Percentiles rank a stretch among this genome's conserved stretches.
Evolutionary conservation across 2,329 filamentous ascomycete genomes (phyloP).

Genomic region (Fusarium setosum): DNA sequence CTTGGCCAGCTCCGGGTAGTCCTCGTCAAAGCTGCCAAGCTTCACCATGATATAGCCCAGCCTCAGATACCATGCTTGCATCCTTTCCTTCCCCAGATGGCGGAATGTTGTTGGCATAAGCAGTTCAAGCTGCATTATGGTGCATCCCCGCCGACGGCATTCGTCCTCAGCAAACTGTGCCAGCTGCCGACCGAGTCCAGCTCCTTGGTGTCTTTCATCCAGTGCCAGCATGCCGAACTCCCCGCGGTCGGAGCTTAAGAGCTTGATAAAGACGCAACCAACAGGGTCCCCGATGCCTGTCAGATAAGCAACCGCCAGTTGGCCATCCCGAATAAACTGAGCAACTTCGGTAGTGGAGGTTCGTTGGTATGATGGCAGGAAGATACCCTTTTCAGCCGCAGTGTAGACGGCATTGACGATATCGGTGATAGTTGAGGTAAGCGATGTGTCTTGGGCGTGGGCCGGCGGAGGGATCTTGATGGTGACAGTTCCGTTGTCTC

Average conservation of each 20-base stretch:
- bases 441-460: constrained; percentile 28
- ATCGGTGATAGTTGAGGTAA: constrained; percentile 25
- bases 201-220: constrained; percentile 34
- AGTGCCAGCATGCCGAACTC: constrained; percentile 46
- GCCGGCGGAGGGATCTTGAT: constrained; percentile 34
- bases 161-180: constrained; percentile 44
- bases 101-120: constrained; percentile 41
- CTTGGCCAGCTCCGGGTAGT: constrained; percentile 43
- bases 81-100: constrained; percentile 42
- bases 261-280: constrained; percentile 45
- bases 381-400: constrained; percentile 42
- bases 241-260: constrained; percentile 30
- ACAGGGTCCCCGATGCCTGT: constrained; percentile 11
- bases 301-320: constrained; percentile 41
- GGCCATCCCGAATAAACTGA: constrained; percentile 29
- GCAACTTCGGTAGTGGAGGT: constrained; percentile 37
- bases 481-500: not conserved
- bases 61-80: constrained; percentile 44
- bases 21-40: constrained; percentile 40
- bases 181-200: constrained; percentile 40
- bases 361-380: constrained; percentile 41
- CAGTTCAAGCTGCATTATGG: constrained; percentile 44
- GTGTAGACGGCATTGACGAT: constrained; percentile 44
- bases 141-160: constrained; percentile 41
- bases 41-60: constrained; percentile 44